A percentile compares a stretch with the other conserved stretches of the same genome.
Conservation (phyloP, 163 green algal genomes). For the Smithsoniella earleae region DNA sequence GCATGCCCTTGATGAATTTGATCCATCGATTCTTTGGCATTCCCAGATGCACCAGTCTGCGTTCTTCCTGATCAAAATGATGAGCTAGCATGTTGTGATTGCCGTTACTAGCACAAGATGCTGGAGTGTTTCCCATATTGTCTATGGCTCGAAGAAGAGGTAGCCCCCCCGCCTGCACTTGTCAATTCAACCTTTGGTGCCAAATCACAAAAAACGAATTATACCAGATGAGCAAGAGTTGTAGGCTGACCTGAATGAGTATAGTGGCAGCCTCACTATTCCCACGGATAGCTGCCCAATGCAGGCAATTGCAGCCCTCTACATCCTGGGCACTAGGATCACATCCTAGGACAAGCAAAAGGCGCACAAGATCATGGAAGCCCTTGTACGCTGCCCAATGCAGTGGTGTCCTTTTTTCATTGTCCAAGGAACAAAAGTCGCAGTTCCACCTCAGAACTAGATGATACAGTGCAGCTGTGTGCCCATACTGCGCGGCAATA, state of each 20-base stretch:
- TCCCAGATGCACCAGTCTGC: background rate
- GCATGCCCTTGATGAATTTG: background rate
- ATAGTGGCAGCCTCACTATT: slow-evolving; percentile 81
- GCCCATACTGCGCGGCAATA: slow-evolving; percentile 78
- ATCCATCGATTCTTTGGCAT: background rate
- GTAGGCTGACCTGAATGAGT: slow-evolving; percentile 61
- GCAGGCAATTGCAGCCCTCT: slow-evolving; percentile 78
- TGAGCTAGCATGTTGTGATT: slow-evolving; percentile 12
- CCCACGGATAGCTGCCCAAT: slow-evolving; percentile 91
- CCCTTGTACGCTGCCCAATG: slow-evolving; percentile 97
- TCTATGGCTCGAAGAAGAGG: background rate
- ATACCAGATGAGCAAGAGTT: background rate
- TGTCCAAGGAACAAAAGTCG: slow-evolving; percentile 66
- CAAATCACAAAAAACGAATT: background rate
- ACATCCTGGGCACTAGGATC: slow-evolving; percentile 53
- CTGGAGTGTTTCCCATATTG: slow-evolving; percentile 21
- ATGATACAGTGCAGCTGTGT: slow-evolving; percentile 78
- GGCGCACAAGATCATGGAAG: slow-evolving; percentile 69
- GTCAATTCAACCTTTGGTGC: too few species aligned
- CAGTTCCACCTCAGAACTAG: slow-evolving; percentile 69
- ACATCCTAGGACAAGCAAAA: slow-evolving; percentile 74
- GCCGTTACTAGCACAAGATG: background rate
- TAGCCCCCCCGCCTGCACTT: background rate
- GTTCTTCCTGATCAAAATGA: background rate
- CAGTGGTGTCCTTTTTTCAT: slow-evolving; percentile 75